phyloP scores from a whole-genome alignment of 495 filamentous ascomycete genomes.

The Penicillium bialowiezense region DNA sequence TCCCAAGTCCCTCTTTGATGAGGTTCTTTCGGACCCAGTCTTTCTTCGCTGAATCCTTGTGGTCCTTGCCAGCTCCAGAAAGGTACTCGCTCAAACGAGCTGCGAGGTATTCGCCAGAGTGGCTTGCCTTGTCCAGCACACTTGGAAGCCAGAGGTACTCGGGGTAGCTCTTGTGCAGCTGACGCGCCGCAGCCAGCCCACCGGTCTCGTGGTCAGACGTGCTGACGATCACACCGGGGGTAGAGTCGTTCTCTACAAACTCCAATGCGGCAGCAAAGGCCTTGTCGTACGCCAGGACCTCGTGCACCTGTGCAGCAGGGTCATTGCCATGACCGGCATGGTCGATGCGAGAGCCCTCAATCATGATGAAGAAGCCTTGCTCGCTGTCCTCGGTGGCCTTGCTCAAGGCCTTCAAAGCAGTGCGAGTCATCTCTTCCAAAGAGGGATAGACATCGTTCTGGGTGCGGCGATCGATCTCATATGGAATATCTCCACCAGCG shows the following conservation, averaged over 20 bases:
- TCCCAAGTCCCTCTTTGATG: slow-evolving; percentile 66
- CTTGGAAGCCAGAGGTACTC: slow-evolving; percentile 85
- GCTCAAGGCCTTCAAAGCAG: slow-evolving; percentile 73
- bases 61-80: slow-evolving; percentile 20
- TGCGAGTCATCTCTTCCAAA: slow-evolving; percentile 85
- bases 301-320: slow-evolving; percentile 90
- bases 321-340: slow-evolving; percentile 96
- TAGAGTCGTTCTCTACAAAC: slow-evolving; percentile 71
- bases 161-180: slow-evolving; percentile 64
- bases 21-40: slow-evolving; percentile 59
- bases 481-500: slow-evolving; percentile 80
- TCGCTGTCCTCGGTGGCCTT: slow-evolving; percentile 83
- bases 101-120: slow-evolving; percentile 70
- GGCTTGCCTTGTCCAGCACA: slow-evolving; percentile 75
- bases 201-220: slow-evolving; percentile 97
- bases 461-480: slow-evolving; percentile 81
- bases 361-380: slow-evolving; percentile 97
- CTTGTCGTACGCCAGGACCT: slow-evolving; percentile 89
- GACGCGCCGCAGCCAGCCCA: slow-evolving; percentile 75
- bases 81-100: slow-evolving; percentile 57
- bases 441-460: slow-evolving; percentile 81
- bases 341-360: slow-evolving; percentile 93
- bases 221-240: slow-evolving; percentile 75
- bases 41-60: slow-evolving; percentile 23
- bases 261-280: slow-evolving; percentile 79